A percentile compares a stretch with the other conserved stretches of the same genome.
Evolutionary conservation across 2,329 filamentous ascomycete species (phyloP).

Genomic region (Teratosphaeria epicoccoides): DNA sequence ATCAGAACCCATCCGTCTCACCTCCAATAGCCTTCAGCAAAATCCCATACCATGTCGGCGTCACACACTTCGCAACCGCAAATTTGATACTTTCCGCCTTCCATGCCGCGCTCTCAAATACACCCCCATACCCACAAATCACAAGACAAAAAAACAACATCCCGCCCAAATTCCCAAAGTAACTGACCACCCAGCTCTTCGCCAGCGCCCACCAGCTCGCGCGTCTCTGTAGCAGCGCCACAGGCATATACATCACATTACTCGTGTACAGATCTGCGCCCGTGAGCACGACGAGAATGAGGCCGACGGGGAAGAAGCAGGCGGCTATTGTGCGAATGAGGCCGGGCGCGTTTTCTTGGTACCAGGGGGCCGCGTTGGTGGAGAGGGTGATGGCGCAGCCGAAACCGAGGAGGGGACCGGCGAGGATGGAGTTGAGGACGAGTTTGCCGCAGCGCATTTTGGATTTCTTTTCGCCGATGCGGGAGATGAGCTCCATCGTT

Average conservation of each 20-base stretch:
- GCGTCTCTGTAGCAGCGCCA: conserved; percentile 35
- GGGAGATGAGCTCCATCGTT: conserved; percentile 40
- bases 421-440: conserved; percentile 42
- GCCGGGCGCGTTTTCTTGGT: conserved; percentile 24
- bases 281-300: conserved; percentile 24
- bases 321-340: conserved; percentile 24
- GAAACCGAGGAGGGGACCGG: conserved; percentile 43
- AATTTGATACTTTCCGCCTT: conserved; percentile 35
- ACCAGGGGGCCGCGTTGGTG: conserved; percentile 23
- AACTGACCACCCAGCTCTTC: conserved; percentile 21
- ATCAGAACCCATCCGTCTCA: neutral
- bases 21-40: conserved; percentile 44
- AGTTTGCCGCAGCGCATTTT: conserved; percentile 44
- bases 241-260: conserved; percentile 22
- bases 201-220: conserved; percentile 16
- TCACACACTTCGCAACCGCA: conserved; percentile 40
- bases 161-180: conserved; percentile 25
- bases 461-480: conserved; percentile 41
- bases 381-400: conserved; percentile 31
- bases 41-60: conserved; percentile 41
- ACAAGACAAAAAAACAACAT: conserved; percentile 23
- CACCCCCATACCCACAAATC: conserved; percentile 21
- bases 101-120: conserved; percentile 30
- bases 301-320: conserved; percentile 27
- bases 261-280: conserved; percentile 27